Percentiles rank a stretch among this genome's conserved stretches.
phyloP scores from a whole-genome alignment of 768 basidiomycete genomes.

The Rossbeevera mucosa region DNA sequence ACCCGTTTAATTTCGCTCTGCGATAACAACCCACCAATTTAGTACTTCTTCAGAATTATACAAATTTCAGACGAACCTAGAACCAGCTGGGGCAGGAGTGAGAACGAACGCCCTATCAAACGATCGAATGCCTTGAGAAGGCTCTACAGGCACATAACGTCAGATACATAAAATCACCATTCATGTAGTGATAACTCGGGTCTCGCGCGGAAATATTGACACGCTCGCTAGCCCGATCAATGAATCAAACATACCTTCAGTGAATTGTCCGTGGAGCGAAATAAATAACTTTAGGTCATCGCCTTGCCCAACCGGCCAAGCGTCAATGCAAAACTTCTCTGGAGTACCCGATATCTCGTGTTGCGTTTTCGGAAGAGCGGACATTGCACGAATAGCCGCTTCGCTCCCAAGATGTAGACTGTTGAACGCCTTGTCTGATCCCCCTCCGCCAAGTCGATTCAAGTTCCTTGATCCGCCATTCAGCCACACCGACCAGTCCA shows the following conservation, averaged over 20 bases:
- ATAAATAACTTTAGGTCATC: slow-evolving; percentile 55
- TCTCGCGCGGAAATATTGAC: slow-evolving; percentile 8
- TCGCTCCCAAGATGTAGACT: slow-evolving; percentile 73
- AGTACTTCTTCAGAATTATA: neutral
- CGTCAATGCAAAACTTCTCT: slow-evolving; percentile 83
- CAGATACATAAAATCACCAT: slow-evolving; percentile 19
- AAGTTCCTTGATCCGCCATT: slow-evolving; percentile 70
- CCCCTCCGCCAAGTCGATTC: slow-evolving; percentile 56
- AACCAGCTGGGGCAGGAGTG: slow-evolving; percentile 72
- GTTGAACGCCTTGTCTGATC: slow-evolving; percentile 55
- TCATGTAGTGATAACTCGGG: neutral
- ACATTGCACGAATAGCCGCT: slow-evolving; percentile 54
- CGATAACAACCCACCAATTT: slow-evolving; percentile 7
- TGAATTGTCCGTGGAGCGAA: slow-evolving; percentile 85
- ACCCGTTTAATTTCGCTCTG: slow-evolving; percentile 77
- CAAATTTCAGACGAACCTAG: slow-evolving; percentile 55
- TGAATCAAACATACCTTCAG: slow-evolving; percentile 63
- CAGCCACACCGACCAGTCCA: slow-evolving; percentile 76
- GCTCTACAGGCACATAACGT: slow-evolving; percentile 40
- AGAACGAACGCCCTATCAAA: slow-evolving; percentile 93
- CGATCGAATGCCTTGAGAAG: slow-evolving; percentile 75
- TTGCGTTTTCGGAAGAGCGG: slow-evolving; percentile 65
- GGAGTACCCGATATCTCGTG: slow-evolving; percentile 79
- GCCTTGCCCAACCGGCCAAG: slow-evolving; percentile 70
- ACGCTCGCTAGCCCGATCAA: neutral